Percentiles rank a stretch among this genome's conserved stretches.
Conservation (phyloP, 179 eudicot species). For the Beta macrorhiza region DNA sequence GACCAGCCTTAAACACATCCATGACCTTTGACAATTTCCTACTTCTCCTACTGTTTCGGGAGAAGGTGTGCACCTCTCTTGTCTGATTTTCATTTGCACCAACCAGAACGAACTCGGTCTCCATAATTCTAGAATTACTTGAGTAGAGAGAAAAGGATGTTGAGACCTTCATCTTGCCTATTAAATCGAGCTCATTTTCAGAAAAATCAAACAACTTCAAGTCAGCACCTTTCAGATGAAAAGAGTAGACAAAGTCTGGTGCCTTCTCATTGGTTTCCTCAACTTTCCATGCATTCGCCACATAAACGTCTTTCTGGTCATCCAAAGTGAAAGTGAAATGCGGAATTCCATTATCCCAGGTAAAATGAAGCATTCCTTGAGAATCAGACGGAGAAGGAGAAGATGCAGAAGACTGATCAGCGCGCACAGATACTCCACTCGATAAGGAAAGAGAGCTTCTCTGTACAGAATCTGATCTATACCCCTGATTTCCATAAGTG, state of each 20-base stretch:
- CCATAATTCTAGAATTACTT: constrained; percentile 46
- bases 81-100: constrained; percentile 40
- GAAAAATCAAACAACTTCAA: constrained; percentile 32
- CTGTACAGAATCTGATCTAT: constrained; percentile 35
- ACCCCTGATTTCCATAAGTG: constrained; percentile 23
- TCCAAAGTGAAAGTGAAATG: constrained; percentile 69
- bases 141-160: constrained; percentile 52
- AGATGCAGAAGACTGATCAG: constrained; percentile 45
- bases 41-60: constrained; percentile 35
- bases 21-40: constrained; percentile 55
- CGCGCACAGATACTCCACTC: constrained; percentile 37
- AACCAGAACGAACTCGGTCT: constrained; percentile 70
- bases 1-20: constrained; percentile 51
- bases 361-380: constrained; percentile 71
- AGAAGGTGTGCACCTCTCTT: constrained; percentile 34
- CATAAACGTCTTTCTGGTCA: constrained; percentile 58
- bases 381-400: constrained; percentile 29
- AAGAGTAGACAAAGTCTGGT: constrained; percentile 55
- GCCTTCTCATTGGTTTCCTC: constrained; percentile 37
- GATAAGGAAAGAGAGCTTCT: constrained; percentile 44
- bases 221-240: constrained; percentile 39
- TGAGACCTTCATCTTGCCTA: constrained; percentile 79
- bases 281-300: constrained; percentile 45
- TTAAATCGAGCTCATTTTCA: constrained; percentile 38
- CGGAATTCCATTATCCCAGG: constrained; percentile 66